These are phyloP conservation scores for Pichiaceae sp. DNA, from an alignment of 1,139 yeast genomes.

Conservation along the genomic window DNA sequence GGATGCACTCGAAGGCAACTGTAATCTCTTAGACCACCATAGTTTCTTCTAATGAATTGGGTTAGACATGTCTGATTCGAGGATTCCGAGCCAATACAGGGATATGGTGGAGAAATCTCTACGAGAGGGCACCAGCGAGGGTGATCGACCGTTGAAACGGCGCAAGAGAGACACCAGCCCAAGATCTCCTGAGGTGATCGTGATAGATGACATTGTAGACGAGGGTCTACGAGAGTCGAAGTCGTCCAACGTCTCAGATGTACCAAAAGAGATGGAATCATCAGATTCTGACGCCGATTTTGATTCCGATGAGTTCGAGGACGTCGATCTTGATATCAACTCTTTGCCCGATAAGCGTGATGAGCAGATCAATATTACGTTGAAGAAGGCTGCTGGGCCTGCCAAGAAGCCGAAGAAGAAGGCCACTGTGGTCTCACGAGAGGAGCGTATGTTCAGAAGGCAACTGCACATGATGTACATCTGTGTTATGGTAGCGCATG, in stretches of 20 bases:
- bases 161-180: slow-evolving; percentile 13
- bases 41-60: too few relatives aligned
- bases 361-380: slow-evolving; percentile 17
- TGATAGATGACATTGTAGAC: slow-evolving; percentile 25
- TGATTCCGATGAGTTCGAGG: slow-evolving; percentile 27
- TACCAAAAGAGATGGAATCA: too few relatives aligned
- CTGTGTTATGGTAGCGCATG: slow-evolving; percentile 54
- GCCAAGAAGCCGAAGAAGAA: slow-evolving; percentile 19
- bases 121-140: neutral
- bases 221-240: too few relatives aligned
- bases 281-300: slow-evolving; percentile 20
- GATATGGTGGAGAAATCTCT: slow-evolving; percentile 7
- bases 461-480: slow-evolving; percentile 55
- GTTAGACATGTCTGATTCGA: too few relatives aligned
- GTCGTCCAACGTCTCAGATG: too few relatives aligned
- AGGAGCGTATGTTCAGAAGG: slow-evolving; percentile 45
- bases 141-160: slow-evolving; percentile 1
- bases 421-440: slow-evolving; percentile 35
- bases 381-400: slow-evolving; percentile 6
- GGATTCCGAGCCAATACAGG: slow-evolving; percentile 5
- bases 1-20: too few relatives aligned
- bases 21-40: too few relatives aligned
- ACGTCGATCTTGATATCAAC: slow-evolving; percentile 21
- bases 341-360: slow-evolving; percentile 3
- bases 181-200: slow-evolving; percentile 26